Percentiles rank a stretch among this genome's conserved stretches.
Evolutionary conservation across 2,329 filamentous ascomycete genomes (phyloP).

Genomic region (Claviceps capensis): DNA sequence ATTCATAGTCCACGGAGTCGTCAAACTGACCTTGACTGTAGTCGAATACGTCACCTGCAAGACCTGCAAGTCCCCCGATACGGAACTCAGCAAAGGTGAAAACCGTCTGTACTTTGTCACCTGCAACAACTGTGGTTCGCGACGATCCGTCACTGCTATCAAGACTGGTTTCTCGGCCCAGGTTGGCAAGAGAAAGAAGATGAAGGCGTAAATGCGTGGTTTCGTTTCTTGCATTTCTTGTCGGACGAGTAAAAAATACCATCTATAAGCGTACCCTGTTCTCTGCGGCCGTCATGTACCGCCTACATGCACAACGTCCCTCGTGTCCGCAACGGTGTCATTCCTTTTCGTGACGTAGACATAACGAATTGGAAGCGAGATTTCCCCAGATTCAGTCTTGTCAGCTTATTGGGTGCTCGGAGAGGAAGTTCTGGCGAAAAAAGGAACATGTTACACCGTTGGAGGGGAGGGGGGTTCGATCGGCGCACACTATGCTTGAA

Average conservation of each 20-base stretch:
- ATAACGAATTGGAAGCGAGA: too few species aligned
- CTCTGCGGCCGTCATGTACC: neutral
- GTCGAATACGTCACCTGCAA: slow-evolving; percentile 99
- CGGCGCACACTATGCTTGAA: too few species aligned
- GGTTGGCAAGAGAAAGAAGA: slow-evolving; percentile 96
- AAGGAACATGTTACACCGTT: too few species aligned
- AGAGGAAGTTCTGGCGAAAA: too few species aligned
- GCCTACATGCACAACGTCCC: neutral
- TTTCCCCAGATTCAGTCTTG: too few species aligned
- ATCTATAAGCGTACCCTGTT: neutral
- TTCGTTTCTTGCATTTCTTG: neutral
- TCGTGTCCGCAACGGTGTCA: too few species aligned
- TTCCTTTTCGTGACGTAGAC: neutral
- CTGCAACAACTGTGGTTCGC: slow-evolving; percentile 69
- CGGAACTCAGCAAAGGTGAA: slow-evolving; percentile 95
- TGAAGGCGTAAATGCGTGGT: slow-evolving; percentile 51
- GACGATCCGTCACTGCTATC: slow-evolving; percentile 90
- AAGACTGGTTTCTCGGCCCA: slow-evolving; percentile 99
- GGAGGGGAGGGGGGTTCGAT: too few species aligned
- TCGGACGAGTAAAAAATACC: neutral
- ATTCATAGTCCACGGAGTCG: neutral
- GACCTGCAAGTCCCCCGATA: slow-evolving; percentile 89
- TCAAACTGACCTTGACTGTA: slow-evolving; percentile 15
- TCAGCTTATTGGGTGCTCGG: too few species aligned
- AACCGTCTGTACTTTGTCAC: slow-evolving; percentile 99